These are phyloP conservation scores for Cercospora berteroae DNA, from an alignment of 2,329 filamentous ascomycete species.

Conservation along the genomic window DNA sequence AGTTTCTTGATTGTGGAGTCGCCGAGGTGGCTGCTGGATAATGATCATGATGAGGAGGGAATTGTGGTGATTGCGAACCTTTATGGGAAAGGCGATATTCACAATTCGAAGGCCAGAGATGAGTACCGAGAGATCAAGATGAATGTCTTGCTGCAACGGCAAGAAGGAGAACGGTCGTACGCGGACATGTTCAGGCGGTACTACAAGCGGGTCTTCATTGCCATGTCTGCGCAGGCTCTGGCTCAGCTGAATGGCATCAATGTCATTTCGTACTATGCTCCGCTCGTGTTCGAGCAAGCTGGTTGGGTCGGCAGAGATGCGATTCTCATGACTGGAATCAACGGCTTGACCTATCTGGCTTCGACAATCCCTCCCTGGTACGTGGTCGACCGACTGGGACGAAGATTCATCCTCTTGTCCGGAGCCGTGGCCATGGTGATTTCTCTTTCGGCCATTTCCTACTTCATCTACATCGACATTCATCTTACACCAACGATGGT, in stretches of 20 bases:
- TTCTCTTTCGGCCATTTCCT: conserved; percentile 84
- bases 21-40: conserved; percentile 93
- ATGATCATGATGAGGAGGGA: conserved; percentile 96
- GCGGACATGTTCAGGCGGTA: conserved; percentile 93
- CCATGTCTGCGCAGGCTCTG: conserved; percentile 95
- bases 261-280: conserved; percentile 98
- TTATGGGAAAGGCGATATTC: conserved; percentile 92
- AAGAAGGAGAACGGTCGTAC: conserved; percentile 92
- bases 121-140: conserved; percentile 99
- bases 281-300: conserved; percentile 91
- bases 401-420: conserved; percentile 82
- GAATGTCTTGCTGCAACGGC: conserved; percentile 86
- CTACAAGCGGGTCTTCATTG: conserved; percentile 88
- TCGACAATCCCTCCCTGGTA: conserved; percentile 98
- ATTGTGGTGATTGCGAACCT: conserved; percentile 98
- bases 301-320: conserved; percentile 91
- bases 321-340: conserved; percentile 96
- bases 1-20: conserved; percentile 95
- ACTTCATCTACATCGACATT: conserved; percentile 90
- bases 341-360: conserved; percentile 83
- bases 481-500: conserved; percentile 75
- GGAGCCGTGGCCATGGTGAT: conserved; percentile 88
- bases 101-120: conserved; percentile 85
- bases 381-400: conserved; percentile 86
- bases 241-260: conserved; percentile 99